These are phyloP conservation scores for Cryptococcus sp. DNA, from an alignment of 1,284 basidiomycete species.

Conservation along the genomic window DNA sequence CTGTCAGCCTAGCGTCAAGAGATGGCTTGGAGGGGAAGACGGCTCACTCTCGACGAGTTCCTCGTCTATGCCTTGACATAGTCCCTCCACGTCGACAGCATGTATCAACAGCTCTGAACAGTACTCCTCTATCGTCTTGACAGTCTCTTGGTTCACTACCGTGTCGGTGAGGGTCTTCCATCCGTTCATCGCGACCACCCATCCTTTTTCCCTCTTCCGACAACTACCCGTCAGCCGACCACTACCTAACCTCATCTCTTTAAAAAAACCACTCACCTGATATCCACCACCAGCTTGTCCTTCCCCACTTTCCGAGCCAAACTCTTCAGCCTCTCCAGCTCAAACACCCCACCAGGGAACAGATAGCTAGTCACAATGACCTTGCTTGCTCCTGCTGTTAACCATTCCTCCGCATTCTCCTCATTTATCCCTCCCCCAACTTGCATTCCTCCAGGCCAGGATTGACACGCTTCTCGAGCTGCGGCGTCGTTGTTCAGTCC, in stretches of 20 bases:
- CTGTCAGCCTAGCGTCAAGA: background rate
- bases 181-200: constrained; percentile 98
- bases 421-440: constrained; percentile 89
- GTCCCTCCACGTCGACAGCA: constrained; percentile 94
- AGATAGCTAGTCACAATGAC: constrained; percentile 96
- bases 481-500: constrained; percentile 81
- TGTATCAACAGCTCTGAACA: constrained; percentile 89
- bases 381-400: constrained; percentile 86
- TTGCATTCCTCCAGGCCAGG: constrained; percentile 84
- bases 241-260: background rate
- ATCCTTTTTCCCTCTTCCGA: constrained; percentile 65
- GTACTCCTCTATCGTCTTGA: constrained; percentile 30
- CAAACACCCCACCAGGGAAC: constrained; percentile 78
- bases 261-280: constrained; percentile 58
- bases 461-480: constrained; percentile 69
- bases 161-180: constrained; percentile 97
- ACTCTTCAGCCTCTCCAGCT: constrained; percentile 61
- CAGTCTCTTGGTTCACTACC: constrained; percentile 67
- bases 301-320: constrained; percentile 68
- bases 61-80: constrained; percentile 94
- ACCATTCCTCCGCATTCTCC: constrained; percentile 76
- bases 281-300: constrained; percentile 88
- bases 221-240: constrained; percentile 57
- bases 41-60: constrained; percentile 73
- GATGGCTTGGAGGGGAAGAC: background rate